Evolutionary conservation across 2,329 filamentous ascomycete species (phyloP), one percentile per base, ranked within the genome.

Genomic region (Talaromyces rugulosus): DNA sequence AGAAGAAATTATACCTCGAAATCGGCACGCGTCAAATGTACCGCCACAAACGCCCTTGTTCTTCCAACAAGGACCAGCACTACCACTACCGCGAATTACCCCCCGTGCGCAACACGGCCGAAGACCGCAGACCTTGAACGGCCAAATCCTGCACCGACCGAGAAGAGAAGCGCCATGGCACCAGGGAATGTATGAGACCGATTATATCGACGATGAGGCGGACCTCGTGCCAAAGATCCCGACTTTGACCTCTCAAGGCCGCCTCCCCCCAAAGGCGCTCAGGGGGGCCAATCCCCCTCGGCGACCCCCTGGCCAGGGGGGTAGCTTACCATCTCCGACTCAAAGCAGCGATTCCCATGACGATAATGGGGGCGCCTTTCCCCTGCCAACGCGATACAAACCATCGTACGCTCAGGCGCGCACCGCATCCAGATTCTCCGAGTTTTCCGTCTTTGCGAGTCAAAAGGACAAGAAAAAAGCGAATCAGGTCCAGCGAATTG

Each of bases 401-500:
- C 4, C 50, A 52, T 52, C 50, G 28, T 52, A 28, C 50, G 12
- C 50, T 18, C 50, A 16, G 28, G 50, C 18, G 23, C 50, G 50
- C 28, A 16, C 50, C 28, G 28, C 50, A 30, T 3, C 50, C 28
- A 52, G 23, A 52, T 14, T 31, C 6, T 4, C 50, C 23, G 11
- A 52, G 8, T 52, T 52, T 30, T 52, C 23, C 11, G 50, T 16
- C 23, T 52, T 52, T n/a, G 14, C 27, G n/a, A 54, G 9, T 11
- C 12, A 28, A 28, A n/a, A 12, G 6, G 51, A 62, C n/a, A 57
- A 42, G n/a, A 62, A 62, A 44, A 55, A 53, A 11, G 34, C 51
- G 9, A 53, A 59, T 8, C 61, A 62, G 12, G 5, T 56, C 4
- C 40, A 59, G 9, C 31, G 31, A 7, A 8, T 59, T 2, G 23